Percentiles rank a stretch among this genome's conserved stretches.
phyloP scores from a whole-genome alignment of 2,329 filamentous ascomycete genomes.

The Xylariaceae sp. region DNA sequence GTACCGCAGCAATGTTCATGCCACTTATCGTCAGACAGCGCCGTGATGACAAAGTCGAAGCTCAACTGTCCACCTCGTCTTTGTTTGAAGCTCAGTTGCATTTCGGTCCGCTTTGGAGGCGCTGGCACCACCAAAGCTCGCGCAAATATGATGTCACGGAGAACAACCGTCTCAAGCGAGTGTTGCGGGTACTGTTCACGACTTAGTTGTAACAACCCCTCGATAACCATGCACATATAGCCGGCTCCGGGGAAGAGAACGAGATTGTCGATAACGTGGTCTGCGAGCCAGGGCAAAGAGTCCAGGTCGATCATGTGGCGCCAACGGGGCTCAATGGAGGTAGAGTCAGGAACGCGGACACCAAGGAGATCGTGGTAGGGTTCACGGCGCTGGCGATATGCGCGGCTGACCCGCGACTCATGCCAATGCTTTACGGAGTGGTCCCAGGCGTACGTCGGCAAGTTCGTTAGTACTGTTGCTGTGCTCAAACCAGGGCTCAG shows the following conservation, averaged over 20 bases:
- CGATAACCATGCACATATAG: slow-evolving; percentile 15
- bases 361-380: slow-evolving; percentile 19
- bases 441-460: slow-evolving; percentile 17
- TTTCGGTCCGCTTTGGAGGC: slow-evolving; percentile 9
- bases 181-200: background rate
- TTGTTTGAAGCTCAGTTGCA: slow-evolving; percentile 13
- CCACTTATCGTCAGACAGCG: slow-evolving; percentile 12
- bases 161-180: slow-evolving; percentile 3
- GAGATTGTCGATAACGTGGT: slow-evolving; percentile 13
- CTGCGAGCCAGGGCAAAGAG: slow-evolving; percentile 13
- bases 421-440: slow-evolving; percentile 20
- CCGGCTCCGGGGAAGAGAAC: slow-evolving; percentile 16
- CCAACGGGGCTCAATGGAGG: slow-evolving; percentile 10
- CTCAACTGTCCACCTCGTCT: background rate
- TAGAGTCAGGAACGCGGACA: slow-evolving; percentile 1
- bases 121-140: slow-evolving; percentile 14
- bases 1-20: slow-evolving; percentile 13
- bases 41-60: slow-evolving; percentile 9
- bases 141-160: slow-evolving; percentile 14
- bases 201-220: slow-evolving; percentile 10
- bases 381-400: slow-evolving; percentile 8
- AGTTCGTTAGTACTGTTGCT: slow-evolving; percentile 2
- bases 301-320: slow-evolving; percentile 4
- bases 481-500: background rate
- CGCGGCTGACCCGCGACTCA: slow-evolving; percentile 10